A percentile compares a stretch with the other conserved stretches of the same genome.
These are phyloP conservation scores for Beauveria sp. DNA, from an alignment of 2,329 filamentous ascomycete genomes.

Conservation along the genomic window DNA sequence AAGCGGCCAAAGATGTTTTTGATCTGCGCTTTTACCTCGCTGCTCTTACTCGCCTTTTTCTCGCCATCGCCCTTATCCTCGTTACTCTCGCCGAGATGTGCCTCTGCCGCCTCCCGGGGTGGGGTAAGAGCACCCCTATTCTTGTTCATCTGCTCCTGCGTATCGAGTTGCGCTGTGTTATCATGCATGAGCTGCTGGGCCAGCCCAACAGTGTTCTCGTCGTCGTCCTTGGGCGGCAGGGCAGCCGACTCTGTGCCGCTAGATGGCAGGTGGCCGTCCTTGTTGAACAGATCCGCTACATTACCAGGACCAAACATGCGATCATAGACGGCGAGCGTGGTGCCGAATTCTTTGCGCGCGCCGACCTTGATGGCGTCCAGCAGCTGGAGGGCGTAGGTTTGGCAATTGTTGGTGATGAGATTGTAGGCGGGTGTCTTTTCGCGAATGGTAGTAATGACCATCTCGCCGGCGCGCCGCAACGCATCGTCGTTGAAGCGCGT, in stretches of 20 bases:
- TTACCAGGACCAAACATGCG: conserved; percentile 39
- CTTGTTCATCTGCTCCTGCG: conserved; percentile 25
- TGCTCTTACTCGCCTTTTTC: conserved; percentile 3
- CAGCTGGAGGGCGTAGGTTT: conserved; percentile 46
- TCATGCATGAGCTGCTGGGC: conserved; percentile 48
- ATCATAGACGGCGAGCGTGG: conserved; percentile 46
- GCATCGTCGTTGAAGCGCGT: conserved; percentile 50
- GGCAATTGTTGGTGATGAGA: conserved; percentile 53
- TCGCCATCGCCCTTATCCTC: background rate
- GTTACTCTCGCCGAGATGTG: background rate
- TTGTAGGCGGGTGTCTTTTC: conserved; percentile 44
- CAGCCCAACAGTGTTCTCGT: conserved; percentile 35
- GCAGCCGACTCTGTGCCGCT: conserved; percentile 15
- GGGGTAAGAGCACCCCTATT: conserved; percentile 17
- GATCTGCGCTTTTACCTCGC: conserved; percentile 7
- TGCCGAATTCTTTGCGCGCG: conserved; percentile 43
- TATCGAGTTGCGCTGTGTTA: conserved; percentile 44
- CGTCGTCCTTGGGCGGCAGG: conserved; percentile 12
- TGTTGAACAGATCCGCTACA: conserved; percentile 44
- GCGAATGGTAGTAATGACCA: conserved; percentile 45
- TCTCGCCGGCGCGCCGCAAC: conserved; percentile 40
- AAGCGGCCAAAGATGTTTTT: conserved; percentile 9
- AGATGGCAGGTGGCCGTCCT: conserved; percentile 17
- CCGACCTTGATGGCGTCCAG: conserved; percentile 48
- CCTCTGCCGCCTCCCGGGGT: background rate